Evolutionary conservation across 345 rosid species (phyloP).

Genomic region (Heritiera littoralis): DNA sequence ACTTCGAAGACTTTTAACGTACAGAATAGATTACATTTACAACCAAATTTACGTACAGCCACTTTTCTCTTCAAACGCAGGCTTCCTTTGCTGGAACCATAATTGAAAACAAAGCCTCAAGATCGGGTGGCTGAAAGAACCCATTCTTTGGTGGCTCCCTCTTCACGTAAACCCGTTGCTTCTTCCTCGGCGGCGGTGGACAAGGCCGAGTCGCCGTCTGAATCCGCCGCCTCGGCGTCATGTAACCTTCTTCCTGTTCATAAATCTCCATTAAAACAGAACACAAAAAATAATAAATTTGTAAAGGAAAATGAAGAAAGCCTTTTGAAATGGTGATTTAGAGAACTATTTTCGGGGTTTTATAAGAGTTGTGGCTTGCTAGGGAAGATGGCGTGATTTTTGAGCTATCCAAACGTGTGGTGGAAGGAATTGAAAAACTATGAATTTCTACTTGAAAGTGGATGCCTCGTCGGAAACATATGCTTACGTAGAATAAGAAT

Average conservation of each 20-base stretch:
- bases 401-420: slow-evolving; percentile 33
- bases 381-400: slow-evolving; percentile 30
- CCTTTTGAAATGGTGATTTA: neutral
- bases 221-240: slow-evolving; percentile 55
- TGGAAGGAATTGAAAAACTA: slow-evolving; percentile 24
- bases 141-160: slow-evolving; percentile 54
- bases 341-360: too few relatives aligned
- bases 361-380: slow-evolving; percentile 30
- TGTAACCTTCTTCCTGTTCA: slow-evolving; percentile 41
- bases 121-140: slow-evolving; percentile 72
- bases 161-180: slow-evolving; percentile 20
- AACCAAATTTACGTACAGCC: neutral
- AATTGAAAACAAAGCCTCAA: slow-evolving; percentile 51
- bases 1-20: neutral
- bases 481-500: neutral
- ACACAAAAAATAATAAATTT: neutral
- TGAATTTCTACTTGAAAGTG: neutral
- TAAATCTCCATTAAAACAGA: slow-evolving; percentile 15
- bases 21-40: neutral
- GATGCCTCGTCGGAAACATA: neutral
- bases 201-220: slow-evolving; percentile 33
- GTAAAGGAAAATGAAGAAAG: neutral
- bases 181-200: slow-evolving; percentile 74
- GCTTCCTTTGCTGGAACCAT: slow-evolving; percentile 35
- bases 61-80: slow-evolving; percentile 21